phyloP scores from a whole-genome alignment of 768 basidiomycete species.

The Auriscalpium vulgare region DNA sequence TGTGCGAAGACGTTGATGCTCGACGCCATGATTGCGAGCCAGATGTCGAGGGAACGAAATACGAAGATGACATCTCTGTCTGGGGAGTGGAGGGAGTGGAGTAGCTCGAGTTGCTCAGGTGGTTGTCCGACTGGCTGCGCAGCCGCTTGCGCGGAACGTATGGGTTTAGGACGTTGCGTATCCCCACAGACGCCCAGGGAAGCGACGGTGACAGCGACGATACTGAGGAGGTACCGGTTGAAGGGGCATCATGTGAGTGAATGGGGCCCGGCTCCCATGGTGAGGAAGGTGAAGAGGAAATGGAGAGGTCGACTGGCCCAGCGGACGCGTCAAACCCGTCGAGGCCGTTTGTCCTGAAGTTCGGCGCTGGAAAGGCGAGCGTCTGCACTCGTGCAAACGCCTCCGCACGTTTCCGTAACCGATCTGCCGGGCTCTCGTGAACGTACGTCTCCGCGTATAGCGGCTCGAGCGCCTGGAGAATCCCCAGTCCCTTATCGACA shows the following conservation, averaged over 20 bases:
- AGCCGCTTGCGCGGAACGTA: conserved; percentile 8
- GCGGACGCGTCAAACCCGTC: neutral
- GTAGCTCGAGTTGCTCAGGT: conserved; percentile 8
- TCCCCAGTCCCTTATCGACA: conserved; percentile 68
- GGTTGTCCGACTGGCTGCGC: conserved; percentile 3
- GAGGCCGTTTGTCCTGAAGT: conserved; percentile 23
- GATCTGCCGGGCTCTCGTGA: conserved; percentile 36
- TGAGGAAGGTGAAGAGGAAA: neutral
- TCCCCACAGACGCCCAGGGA: conserved; percentile 6
- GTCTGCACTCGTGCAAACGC: conserved; percentile 71
- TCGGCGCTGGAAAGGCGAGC: conserved; percentile 40
- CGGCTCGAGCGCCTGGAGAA: conserved; percentile 63
- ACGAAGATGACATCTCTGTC: conserved; percentile 5
- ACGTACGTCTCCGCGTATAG: conserved; percentile 63
- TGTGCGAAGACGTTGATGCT: conserved; percentile 6
- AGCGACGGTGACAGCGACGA: conserved; percentile 6
- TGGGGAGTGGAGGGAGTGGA: conserved; percentile 10
- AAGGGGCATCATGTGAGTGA: neutral
- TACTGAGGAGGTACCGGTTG: conserved; percentile 2
- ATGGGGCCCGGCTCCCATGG: neutral
- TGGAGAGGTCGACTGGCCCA: neutral
- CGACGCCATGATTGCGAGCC: neutral
- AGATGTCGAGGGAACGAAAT: neutral
- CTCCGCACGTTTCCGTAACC: conserved; percentile 58
- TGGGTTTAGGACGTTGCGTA: conserved; percentile 1